A percentile compares a stretch with the other conserved stretches of the same genome.
These are phyloP conservation scores for Heterococcus sp. DNA, from an alignment of 108 stramenopile genomes.

Conservation along the genomic window DNA sequence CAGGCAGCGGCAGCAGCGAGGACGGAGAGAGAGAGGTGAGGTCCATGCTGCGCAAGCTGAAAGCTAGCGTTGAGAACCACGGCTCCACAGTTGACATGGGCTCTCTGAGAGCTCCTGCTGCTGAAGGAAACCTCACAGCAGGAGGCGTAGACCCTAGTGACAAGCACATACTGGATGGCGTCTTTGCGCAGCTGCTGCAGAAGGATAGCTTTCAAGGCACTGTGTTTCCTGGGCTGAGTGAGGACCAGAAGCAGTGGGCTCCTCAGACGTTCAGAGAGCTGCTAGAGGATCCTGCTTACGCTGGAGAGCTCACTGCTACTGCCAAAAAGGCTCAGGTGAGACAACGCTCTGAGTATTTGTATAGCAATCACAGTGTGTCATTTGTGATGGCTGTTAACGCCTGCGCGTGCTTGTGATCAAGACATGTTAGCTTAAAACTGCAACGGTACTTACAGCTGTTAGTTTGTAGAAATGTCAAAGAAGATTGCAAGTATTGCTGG, in stretches of 20 bases:
- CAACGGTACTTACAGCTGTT: not conserved
- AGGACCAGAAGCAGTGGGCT: conserved; percentile 2
- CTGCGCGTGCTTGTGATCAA: not conserved
- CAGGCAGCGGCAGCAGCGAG: not conserved
- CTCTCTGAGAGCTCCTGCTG: no score
- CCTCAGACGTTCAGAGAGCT: conserved; percentile 3
- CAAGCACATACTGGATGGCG: not conserved
- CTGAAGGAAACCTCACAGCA: no score
- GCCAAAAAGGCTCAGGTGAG: not conserved
- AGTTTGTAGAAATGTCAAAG: no score
- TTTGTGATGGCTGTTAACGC: not conserved
- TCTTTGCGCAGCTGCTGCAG: not conserved
- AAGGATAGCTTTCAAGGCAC: not conserved
- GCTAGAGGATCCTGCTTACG: not conserved
- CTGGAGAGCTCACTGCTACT: not conserved
- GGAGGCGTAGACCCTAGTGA: no score
- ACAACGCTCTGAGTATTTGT: not conserved
- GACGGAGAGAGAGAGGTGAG: no score
- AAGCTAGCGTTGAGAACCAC: not conserved
- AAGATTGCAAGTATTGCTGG: no score
- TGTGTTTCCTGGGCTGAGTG: conserved; percentile 6
- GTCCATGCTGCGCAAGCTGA: not conserved
- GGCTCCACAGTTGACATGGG: no score
- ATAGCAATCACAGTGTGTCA: not conserved
- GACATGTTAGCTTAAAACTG: not conserved